Conservation (phyloP, 2,329 filamentous ascomycete genomes). For the Fusarium lyarnte region DNA sequence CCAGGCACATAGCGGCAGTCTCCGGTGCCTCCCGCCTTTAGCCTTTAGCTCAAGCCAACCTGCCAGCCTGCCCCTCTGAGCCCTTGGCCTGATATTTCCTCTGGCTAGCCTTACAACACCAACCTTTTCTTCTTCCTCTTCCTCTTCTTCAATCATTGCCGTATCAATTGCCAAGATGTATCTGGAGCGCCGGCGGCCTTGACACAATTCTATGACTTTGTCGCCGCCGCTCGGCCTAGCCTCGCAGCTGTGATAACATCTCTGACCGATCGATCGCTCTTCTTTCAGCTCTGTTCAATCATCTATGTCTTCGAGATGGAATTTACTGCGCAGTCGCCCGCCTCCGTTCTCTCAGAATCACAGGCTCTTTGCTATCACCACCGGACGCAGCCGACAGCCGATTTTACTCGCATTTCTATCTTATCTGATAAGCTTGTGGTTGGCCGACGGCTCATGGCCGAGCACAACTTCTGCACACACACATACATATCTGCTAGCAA, state of each 20-base stretch:
- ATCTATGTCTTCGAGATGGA: neutral
- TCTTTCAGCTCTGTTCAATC: neutral
- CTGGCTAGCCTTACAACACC: neutral
- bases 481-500: constrained; percentile 15
- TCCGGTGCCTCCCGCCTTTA: constrained; percentile 11
- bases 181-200: neutral
- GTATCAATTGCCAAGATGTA: neutral
- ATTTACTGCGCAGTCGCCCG: constrained; percentile 27
- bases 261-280: neutral
- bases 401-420: constrained; percentile 3
- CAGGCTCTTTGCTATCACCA: neutral
- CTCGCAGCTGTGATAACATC: neutral
- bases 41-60: constrained; percentile 5
- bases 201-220: neutral
- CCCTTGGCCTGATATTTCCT: neutral
- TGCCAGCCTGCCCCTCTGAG: neutral
- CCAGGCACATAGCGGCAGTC: neutral
- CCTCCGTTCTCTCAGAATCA: constrained; percentile 9
- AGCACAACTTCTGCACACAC: constrained; percentile 7
- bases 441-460: constrained; percentile 13
- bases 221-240: neutral
- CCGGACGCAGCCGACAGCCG: constrained; percentile 39
- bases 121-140: neutral
- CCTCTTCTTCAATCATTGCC: neutral
- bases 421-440: constrained; percentile 31